Conservation (phyloP, 2,329 filamentous ascomycete species). For the Colletotrichum neosansevieriae region DNA sequence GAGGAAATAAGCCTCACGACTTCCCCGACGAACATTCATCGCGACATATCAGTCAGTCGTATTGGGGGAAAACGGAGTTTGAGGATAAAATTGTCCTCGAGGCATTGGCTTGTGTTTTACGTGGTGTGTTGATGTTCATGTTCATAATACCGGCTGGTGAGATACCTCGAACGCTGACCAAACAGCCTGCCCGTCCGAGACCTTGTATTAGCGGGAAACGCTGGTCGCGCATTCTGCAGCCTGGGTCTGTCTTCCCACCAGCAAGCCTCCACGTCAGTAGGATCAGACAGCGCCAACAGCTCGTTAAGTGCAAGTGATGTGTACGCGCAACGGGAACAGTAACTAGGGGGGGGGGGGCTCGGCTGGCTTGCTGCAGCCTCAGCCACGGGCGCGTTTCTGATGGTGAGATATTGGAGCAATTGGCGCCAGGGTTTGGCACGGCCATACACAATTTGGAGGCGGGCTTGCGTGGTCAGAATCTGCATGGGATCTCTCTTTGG, state of each 20-base stretch:
- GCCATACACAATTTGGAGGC: neutral
- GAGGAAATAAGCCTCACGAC: conserved; percentile 7
- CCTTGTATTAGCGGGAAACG: too few species aligned
- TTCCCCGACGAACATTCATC: neutral
- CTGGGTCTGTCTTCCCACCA: too few species aligned
- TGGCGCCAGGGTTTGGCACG: conserved; percentile 15
- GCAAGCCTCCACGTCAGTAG: neutral
- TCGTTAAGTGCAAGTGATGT: too few species aligned
- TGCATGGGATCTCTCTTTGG: conserved; percentile 31
- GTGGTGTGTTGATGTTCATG: neutral
- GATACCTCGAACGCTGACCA: conserved; percentile 15
- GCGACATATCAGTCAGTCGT: too few species aligned
- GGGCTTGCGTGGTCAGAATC: conserved; percentile 27
- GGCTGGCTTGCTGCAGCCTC: conserved; percentile 25
- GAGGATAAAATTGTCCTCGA: neutral
- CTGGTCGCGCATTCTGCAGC: too few species aligned
- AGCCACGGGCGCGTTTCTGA: conserved; percentile 25
- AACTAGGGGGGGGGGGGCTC: neutral
- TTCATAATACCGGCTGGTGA: neutral
- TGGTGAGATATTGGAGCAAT: conserved; percentile 13
- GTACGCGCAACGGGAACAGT: conserved; percentile 4
- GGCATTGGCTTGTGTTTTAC: neutral
- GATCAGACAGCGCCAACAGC: neutral
- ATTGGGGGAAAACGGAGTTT: too few species aligned
- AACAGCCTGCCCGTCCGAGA: conserved; percentile 12